Conservation (phyloP, 73 alveolate genomes). For the Paramecium bursaria region DNA sequence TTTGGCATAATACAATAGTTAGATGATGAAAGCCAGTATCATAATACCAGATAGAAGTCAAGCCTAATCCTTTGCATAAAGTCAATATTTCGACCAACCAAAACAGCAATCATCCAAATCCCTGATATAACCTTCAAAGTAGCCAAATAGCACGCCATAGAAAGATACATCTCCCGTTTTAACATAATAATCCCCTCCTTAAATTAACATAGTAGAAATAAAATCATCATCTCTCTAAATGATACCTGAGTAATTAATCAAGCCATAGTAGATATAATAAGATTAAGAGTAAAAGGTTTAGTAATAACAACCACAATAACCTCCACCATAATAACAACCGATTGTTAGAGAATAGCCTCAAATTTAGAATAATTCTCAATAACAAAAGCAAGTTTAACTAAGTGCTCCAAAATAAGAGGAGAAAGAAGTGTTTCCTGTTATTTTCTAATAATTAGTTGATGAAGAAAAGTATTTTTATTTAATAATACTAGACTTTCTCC, state of each 20-base stretch:
- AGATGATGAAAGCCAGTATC: constrained; percentile 8
- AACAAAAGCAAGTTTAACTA: not conserved
- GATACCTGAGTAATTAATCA: no score
- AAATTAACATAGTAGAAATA: no score
- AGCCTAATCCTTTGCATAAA: no score
- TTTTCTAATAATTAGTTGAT: not conserved
- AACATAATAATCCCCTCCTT: no score
- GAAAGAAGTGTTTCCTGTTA: constrained; percentile 1
- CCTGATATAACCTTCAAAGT: no score
- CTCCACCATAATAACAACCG: not conserved
- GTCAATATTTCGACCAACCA: no score
- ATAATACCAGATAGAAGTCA: not conserved
- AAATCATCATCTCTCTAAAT: no score
- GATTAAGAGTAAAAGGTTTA: not conserved
- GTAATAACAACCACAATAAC: not conserved
- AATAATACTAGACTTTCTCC: no score
- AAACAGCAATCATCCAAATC: no score
- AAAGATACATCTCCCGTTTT: no score
- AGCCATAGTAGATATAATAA: no score
- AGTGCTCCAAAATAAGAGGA: not conserved
- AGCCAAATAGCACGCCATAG: no score
- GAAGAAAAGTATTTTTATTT: constrained; percentile 26
- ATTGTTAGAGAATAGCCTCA: not conserved
- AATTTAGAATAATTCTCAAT: not conserved
- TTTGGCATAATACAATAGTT: not conserved